Conservation (phyloP, 2,329 filamentous ascomycete genomes). For the Phaeosphaeriaceae sp. region DNA sequence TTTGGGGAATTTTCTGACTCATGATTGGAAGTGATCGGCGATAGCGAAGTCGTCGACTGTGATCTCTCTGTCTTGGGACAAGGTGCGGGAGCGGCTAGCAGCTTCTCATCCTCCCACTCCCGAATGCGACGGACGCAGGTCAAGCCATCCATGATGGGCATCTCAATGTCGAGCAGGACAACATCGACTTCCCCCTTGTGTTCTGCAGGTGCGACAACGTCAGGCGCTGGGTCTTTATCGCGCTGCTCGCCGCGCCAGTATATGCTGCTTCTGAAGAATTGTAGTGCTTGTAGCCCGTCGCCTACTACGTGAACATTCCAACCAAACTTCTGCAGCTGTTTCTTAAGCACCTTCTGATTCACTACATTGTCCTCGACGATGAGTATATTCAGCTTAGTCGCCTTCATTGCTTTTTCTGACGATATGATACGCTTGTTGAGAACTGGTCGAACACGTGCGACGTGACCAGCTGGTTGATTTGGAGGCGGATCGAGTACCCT, state of each 20-base stretch:
- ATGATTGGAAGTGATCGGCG: neutral
- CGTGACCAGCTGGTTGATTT: constrained; percentile 3
- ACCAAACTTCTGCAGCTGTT: constrained; percentile 46
- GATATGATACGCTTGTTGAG: constrained; percentile 15
- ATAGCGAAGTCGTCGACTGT: neutral
- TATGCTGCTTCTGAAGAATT: constrained; percentile 40
- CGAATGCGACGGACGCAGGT: constrained; percentile 38
- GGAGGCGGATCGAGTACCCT: constrained; percentile 23
- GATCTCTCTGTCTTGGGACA: neutral
- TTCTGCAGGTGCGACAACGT: neutral
- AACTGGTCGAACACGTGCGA: constrained; percentile 9
- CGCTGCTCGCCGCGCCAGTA: constrained; percentile 25
- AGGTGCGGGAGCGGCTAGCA: neutral
- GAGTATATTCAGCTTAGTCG: constrained; percentile 29
- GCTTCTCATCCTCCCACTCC: constrained; percentile 26
- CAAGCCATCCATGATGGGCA: constrained; percentile 41
- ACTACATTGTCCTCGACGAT: constrained; percentile 51
- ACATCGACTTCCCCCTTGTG: constrained; percentile 6
- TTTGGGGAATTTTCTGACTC: neutral
- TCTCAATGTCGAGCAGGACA: constrained; percentile 43
- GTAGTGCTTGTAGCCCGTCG: constrained; percentile 49
- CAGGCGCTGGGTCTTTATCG: neutral
- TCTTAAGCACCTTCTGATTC: constrained; percentile 51
- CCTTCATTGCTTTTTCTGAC: constrained; percentile 29
- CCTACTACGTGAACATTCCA: constrained; percentile 47